Conservation (phyloP, 164 flowering plant genomes). For the Buxus sempervirens region DNA sequence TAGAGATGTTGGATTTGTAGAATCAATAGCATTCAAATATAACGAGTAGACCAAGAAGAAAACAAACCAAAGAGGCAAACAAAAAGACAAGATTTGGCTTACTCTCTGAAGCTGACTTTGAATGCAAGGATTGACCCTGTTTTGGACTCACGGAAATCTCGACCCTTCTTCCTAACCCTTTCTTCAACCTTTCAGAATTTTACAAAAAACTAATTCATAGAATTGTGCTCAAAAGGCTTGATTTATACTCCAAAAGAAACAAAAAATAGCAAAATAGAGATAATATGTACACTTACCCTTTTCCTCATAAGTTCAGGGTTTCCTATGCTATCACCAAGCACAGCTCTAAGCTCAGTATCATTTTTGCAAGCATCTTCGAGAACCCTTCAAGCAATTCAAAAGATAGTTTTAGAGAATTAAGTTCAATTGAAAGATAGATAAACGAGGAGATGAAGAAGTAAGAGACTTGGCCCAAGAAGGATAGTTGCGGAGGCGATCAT, state of each 20-base stretch:
- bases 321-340: slow-evolving; percentile 90
- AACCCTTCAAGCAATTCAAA: slow-evolving; percentile 35
- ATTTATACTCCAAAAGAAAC: not conserved
- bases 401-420: not conserved
- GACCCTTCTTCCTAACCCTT: slow-evolving; percentile 71
- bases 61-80: too few species aligned
- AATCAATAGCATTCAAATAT: too few species aligned
- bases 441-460: not conserved
- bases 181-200: slow-evolving; percentile 53
- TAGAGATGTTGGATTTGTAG: too few species aligned
- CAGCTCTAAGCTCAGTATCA: slow-evolving; percentile 73
- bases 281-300: slow-evolving; percentile 30
- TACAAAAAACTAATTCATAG: not conserved
- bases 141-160: slow-evolving; percentile 60
- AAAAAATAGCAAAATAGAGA: not conserved
- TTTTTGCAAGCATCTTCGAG: slow-evolving; percentile 77
- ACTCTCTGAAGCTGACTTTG: slow-evolving; percentile 98
- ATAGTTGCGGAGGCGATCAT: slow-evolving; percentile 63
- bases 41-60: too few species aligned
- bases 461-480: slow-evolving; percentile 82
- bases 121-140: slow-evolving; percentile 84
- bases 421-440: not conserved
- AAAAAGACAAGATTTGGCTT: slow-evolving; percentile 27
- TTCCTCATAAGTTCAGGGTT: slow-evolving; percentile 91
- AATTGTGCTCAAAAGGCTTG: not conserved